Conservation (phyloP, 2,329 filamentous ascomycete genomes). For the Magnaporthiopsis incrustans region DNA sequence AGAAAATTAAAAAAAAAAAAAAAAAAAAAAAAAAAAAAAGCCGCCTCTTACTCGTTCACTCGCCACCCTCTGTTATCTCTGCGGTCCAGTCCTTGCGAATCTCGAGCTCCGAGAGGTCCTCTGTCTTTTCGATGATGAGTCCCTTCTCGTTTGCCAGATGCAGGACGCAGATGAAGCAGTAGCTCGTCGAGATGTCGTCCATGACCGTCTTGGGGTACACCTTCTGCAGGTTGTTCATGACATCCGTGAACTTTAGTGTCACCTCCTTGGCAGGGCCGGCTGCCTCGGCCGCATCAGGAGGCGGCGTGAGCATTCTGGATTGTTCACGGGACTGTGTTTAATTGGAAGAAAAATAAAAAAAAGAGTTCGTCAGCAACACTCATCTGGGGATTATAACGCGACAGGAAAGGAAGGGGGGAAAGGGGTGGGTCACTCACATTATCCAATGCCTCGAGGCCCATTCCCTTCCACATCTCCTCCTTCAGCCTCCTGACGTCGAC, state of each 20-base stretch:
- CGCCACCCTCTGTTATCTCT: slow-evolving; percentile 39
- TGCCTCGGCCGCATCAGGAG: slow-evolving; percentile 15
- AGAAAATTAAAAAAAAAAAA: background rate
- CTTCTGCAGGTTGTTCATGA: slow-evolving; percentile 81
- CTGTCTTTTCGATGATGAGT: slow-evolving; percentile 61
- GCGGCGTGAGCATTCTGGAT: slow-evolving; percentile 22
- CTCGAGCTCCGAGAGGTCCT: slow-evolving; percentile 49
- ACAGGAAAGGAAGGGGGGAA: background rate
- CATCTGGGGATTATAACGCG: background rate
- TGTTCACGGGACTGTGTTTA: slow-evolving; percentile 17
- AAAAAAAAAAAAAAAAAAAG: background rate
- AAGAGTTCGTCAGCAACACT: background rate
- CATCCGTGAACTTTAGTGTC: slow-evolving; percentile 73
- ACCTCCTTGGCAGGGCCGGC: slow-evolving; percentile 26
- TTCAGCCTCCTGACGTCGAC: slow-evolving; percentile 62
- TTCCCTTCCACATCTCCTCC: slow-evolving; percentile 63
- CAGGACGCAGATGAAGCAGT: slow-evolving; percentile 86
- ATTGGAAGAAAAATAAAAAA: background rate
- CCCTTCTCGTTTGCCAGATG: slow-evolving; percentile 93
- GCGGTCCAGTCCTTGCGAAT: slow-evolving; percentile 57
- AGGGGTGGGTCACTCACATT: slow-evolving; percentile 33
- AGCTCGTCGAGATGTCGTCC: slow-evolving; percentile 89
- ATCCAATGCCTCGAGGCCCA: slow-evolving; percentile 46
- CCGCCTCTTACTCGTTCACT: slow-evolving; percentile 14
- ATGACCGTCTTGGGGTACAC: slow-evolving; percentile 83